Evolutionary conservation across 306 rosid genomes (phyloP).

Genomic region (Acacia confusa): DNA sequence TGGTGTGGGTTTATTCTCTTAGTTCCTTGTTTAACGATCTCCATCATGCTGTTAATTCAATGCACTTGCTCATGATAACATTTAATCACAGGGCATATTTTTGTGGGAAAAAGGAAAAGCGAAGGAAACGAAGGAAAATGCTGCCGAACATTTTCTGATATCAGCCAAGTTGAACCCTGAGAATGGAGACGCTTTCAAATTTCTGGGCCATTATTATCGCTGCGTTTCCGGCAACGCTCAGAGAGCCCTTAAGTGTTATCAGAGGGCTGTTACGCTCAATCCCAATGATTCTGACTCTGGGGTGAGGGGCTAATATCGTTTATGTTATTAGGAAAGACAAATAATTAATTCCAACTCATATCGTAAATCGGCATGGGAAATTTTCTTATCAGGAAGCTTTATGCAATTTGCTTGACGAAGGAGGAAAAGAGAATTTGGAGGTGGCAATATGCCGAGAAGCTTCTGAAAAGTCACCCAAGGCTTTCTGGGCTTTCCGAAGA

Average conservation of each 20-base stretch:
- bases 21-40: not conserved
- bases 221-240: constrained; percentile 42
- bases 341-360: not conserved
- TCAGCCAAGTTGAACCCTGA: constrained; percentile 78
- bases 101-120: constrained; percentile 61
- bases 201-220: constrained; percentile 65
- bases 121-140: constrained; percentile 47
- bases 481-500: constrained; percentile 93
- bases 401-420: constrained; percentile 71
- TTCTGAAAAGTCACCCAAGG: constrained; percentile 70
- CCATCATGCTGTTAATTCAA: not conserved
- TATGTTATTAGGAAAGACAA: not conserved
- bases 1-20: constrained; percentile 27
- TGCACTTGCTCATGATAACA: not conserved
- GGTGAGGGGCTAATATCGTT: constrained; percentile 30
- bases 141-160: constrained; percentile 64
- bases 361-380: not conserved
- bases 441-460: constrained; percentile 72
- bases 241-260: constrained; percentile 83
- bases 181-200: constrained; percentile 70
- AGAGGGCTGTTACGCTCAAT: constrained; percentile 70
- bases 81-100: constrained; percentile 49
- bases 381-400: constrained; percentile 52
- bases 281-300: constrained; percentile 72
- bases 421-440: constrained; percentile 71